Conservation (phyloP, 2,329 filamentous ascomycete genomes). For the Fusarium armeniacum region DNA sequence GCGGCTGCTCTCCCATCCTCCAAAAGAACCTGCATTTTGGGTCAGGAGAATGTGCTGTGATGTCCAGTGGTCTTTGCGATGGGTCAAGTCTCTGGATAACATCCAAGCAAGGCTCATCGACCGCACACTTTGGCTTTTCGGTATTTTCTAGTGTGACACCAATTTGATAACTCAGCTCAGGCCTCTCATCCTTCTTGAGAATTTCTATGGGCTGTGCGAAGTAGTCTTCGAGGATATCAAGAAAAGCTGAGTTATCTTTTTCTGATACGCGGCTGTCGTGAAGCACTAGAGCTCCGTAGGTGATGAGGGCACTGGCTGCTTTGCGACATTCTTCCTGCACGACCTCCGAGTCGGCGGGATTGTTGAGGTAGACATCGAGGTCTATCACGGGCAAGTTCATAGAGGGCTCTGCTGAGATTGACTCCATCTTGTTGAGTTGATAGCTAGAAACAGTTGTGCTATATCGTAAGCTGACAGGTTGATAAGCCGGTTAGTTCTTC, state of each 20-base stretch:
- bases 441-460: neutral
- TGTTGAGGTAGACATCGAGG: conserved; percentile 68
- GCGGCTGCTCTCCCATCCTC: conserved; percentile 68
- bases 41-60: conserved; percentile 68
- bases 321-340: conserved; percentile 66
- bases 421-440: conserved; percentile 37
- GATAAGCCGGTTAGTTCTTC: neutral
- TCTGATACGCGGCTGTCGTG: conserved; percentile 72
- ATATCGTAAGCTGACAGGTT: neutral
- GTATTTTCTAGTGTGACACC: conserved; percentile 74
- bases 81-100: conserved; percentile 69
- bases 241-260: conserved; percentile 68
- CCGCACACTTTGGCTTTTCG: conserved; percentile 74
- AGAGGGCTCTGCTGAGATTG: conserved; percentile 48
- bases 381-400: conserved; percentile 74
- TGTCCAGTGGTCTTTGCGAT: conserved; percentile 69
- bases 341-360: conserved; percentile 58
- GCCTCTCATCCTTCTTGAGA: conserved; percentile 67
- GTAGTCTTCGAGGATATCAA: conserved; percentile 75
- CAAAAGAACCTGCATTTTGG: conserved; percentile 76
- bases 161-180: conserved; percentile 71
- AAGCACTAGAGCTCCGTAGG: conserved; percentile 71
- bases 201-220: conserved; percentile 68
- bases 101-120: conserved; percentile 71
- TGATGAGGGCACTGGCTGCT: conserved; percentile 69